Evolutionary conservation across 768 basidiomycete genomes (phyloP), one percentile per base, ranked within the genome.

Genomic region (Suillus spraguei): DNA sequence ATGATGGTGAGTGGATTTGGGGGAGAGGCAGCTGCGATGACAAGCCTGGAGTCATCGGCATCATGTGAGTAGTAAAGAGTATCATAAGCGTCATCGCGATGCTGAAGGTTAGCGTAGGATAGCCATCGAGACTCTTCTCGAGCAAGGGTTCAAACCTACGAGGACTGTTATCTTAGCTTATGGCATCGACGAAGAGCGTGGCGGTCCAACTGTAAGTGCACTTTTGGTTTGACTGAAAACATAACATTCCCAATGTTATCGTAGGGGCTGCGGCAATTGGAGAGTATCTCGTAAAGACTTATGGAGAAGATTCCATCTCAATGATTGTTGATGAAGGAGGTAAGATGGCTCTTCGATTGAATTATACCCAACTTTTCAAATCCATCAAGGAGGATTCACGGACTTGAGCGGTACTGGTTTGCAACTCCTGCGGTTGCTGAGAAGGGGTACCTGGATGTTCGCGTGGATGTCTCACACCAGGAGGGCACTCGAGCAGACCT

Each of bases 251-350:
- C 16, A 28, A 49, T 28, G 9, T 16, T 4, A 24, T 39, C 28
- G 5, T 62, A 84, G 79, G 83, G 84, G 84, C 86, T 0, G 60
- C 64, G 0, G 63, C 69, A 3, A 76, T 87, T n/a, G 76, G 76
- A 0, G 38, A 71, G 6, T 72, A 77, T 47, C 73, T 88, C n/a
- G 67, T 78, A 4, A 63, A 77, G 11, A 75, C 72, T 0, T 85
- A 82, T 66, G 87, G 85, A n/a, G 62, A 72, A n/a, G 68, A 86
- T 67, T 76, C 80, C 7, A 76, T 88, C 59, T 74, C 83, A 1
- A 74, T 88, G 68, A 69, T 87, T n/a, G 78, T 88, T 13, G 88
- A 88, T 63, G 87, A 88, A 76, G 85, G 85, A 8, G 82, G 84
- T 77, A 68, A 63, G 63, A 66, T 59, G 59, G 16, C 13, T 10